Base-by-base conservation (phyloP, 345 rosid genomes). In the Cardamine occulta region DNA sequence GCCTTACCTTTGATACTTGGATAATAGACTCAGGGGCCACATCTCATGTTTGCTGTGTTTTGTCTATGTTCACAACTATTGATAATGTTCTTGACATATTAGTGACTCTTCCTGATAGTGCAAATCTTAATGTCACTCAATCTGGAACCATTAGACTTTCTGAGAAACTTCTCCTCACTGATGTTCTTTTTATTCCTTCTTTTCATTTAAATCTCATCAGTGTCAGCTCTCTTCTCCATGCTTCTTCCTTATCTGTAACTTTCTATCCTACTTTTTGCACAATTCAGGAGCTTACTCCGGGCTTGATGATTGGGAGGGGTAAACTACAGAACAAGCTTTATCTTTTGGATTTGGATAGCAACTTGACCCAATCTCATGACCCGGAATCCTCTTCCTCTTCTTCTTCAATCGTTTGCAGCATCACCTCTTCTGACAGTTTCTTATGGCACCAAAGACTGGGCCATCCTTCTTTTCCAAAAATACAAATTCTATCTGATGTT, bases 221-320 rank as follows among this genome's bases (percentile, higher is more conserved):
- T 51, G 47, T 66, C 0, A 66, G 29, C 0, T 42, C 39, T 2
- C 9, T 64, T 8, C 39, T 64, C 0, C 23, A 8, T 1, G 53
- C 17, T 0, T 13, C 4, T 51, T 66, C 45, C 2, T 13, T 12
- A 0, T 40, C n/a, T 3, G n/a, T 12, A 4, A 40, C 45, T 1
- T 40, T 40, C 7, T 31, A 3, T 10, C 32, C 47, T 2, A 10
- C 5, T 5, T 66, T 19, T 66, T 49, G 29, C 4, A 12, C 7
- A 0, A 49, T 51, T 3, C 60, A 47, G 56, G 56, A 17, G 40
- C 31, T 12, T 65, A 8, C 17, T 65, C 42, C 0, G n/a, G 17
- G 3, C 56, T 65, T n/a, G 42, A 29, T 31, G 70, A 65, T 44
- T 42, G 51, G 32, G 18, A 62, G 19, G 31, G 51, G 49, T 62